A percentile compares a stretch with the other conserved stretches of the same genome.
These are phyloP conservation scores for Ilyonectria robusta DNA, from an alignment of 2,329 filamentous ascomycete genomes.

Conservation along the genomic window DNA sequence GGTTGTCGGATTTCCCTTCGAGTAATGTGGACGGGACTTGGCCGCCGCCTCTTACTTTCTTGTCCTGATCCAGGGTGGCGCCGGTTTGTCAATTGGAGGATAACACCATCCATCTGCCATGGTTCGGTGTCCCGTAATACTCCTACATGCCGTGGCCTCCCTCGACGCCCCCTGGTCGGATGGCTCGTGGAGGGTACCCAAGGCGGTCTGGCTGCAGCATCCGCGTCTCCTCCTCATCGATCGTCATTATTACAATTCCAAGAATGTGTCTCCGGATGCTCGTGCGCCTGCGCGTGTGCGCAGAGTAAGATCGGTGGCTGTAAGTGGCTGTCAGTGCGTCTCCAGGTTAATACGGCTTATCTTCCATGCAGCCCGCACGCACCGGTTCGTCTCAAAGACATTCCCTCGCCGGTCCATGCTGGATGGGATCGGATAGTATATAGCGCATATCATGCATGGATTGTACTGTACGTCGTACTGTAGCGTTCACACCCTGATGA, in stretches of 20 bases:
- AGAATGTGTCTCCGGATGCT: conserved; percentile 2
- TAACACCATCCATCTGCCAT: conserved; percentile 22
- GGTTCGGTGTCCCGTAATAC: not conserved
- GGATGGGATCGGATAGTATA: conserved; percentile 4
- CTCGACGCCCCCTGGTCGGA: conserved; percentile 12
- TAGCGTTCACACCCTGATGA: conserved; percentile 17
- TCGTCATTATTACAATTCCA: conserved; percentile 29
- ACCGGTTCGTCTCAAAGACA: conserved; percentile 24
- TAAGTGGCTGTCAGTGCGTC: conserved; percentile 11
- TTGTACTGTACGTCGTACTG: not conserved
- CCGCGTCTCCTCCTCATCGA: not conserved
- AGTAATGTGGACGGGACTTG: conserved; percentile 23
- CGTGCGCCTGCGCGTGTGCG: conserved; percentile 5
- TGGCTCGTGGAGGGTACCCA: conserved; percentile 6
- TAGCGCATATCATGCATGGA: conserved; percentile 18
- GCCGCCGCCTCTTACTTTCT: not conserved
- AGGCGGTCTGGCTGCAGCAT: conserved; percentile 15
- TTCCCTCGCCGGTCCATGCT: conserved; percentile 3
- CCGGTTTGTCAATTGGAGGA: conserved; percentile 32
- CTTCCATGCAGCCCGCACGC: conserved; percentile 28
- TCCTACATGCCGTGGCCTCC: conserved; percentile 9
- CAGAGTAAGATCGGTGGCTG: conserved; percentile 12
- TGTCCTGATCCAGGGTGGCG: conserved; percentile 23
- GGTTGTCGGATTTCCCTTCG: conserved; percentile 18
- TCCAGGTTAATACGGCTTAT: conserved; percentile 24